Evolutionary conservation across 108 stramenopile species (phyloP), one percentile per base, ranked within the genome.

Genomic region (Nitzschia sp.): DNA sequence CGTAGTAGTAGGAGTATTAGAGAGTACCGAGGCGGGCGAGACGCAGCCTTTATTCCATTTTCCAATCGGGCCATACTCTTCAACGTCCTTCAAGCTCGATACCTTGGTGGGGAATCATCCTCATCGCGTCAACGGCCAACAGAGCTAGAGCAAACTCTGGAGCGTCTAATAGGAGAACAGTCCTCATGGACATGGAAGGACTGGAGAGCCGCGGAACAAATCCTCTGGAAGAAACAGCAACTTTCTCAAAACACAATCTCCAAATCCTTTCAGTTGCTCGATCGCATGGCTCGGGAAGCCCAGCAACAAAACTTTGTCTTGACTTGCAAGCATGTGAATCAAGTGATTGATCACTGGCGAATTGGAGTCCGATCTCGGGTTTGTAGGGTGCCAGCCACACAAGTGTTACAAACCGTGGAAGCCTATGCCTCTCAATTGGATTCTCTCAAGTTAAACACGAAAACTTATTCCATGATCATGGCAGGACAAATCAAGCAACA

Each of bases 401-500:
- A 51, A 1, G 49, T 66, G 8, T 53, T 32, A 27, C 13, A 23
- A 9, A 29, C 31, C 1, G 19, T 66, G 27, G 64, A 66, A 46
- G 19, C 19, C 46, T 66, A 46, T 53, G 38, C 31, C 28, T 4
- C 17, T 5, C 18, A 59, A 13, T 30, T 30, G 11, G 53, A 53
- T 33, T 45, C 64, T 19, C 49, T 66, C 1, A n/a, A 29, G 0
- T 46, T 46, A 30, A 45, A 66, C 33, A 51, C 64, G 30, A 66
- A 66, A n/a, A 31, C 64, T 1, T 66, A 66, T 51, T 19, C 64
- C 48, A 49, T 66, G 28, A 49, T 66, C 49, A 66, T 66, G 64
- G 64, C 64, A 2, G 64, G 31, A 1, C 64, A 66, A 51, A 66
- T 53, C 47, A 66, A 66, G 24, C 64, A 46, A 51, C 21, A 66